Conservation (phyloP, 2,329 filamentous ascomycete species). For the Fusarium duplospermum region DNA sequence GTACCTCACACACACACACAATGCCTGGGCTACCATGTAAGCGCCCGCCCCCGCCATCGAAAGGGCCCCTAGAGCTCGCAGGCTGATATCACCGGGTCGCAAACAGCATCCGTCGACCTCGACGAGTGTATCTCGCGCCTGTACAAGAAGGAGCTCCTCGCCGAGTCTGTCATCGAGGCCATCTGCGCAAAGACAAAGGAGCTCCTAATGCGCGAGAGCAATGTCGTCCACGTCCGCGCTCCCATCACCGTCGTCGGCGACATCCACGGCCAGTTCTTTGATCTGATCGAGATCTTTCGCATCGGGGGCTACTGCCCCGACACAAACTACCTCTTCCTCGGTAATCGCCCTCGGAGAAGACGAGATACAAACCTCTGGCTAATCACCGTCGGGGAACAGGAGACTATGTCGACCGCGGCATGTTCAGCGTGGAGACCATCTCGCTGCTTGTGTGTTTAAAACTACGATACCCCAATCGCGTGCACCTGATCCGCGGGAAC, state of each 20-base stretch:
- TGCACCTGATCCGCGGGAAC: constrained; percentile 96
- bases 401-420: constrained; percentile 97
- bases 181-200: constrained; percentile 99
- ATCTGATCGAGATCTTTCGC: constrained; percentile 98
- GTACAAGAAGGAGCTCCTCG: constrained; percentile 96
- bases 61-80: constrained; percentile 5
- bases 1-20: constrained; percentile 42
- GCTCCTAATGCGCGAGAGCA: constrained; percentile 99
- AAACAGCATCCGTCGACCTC: constrained; percentile 89
- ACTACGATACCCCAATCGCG: constrained; percentile 93
- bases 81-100: constrained; percentile 27
- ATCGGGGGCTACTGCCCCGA: constrained; percentile 98
- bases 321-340: constrained; percentile 97
- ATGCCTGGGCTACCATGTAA: constrained; percentile 70
- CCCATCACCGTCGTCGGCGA: constrained; percentile 98
- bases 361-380: constrained; percentile 10
- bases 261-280: constrained; percentile 99
- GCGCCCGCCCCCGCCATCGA: constrained; percentile 37
- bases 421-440: constrained; percentile 99
- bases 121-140: constrained; percentile 98
- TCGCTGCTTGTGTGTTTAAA: constrained; percentile 97
- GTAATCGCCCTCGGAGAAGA: constrained; percentile 57
- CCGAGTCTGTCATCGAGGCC: constrained; percentile 97
- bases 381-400: constrained; percentile 61
- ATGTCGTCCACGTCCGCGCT: constrained; percentile 95